Evolutionary conservation across 1,284 basidiomycete species (phyloP).

Genomic region (Ustilago sp.): DNA sequence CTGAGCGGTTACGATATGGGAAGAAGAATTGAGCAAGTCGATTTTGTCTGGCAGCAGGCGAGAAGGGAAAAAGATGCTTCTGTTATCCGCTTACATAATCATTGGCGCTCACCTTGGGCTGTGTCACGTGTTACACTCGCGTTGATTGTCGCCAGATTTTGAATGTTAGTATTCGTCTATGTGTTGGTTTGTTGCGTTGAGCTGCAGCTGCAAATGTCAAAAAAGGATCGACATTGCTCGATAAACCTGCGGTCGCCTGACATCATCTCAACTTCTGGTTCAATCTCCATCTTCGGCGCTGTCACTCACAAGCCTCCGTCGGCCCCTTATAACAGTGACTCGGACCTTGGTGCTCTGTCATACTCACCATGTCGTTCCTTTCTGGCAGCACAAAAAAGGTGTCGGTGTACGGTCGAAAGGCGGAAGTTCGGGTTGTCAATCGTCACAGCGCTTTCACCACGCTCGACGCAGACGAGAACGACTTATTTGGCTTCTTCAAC

Average conservation of each 20-base stretch:
- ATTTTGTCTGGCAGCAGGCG: neutral
- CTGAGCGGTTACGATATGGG: constrained; percentile 2
- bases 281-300: neutral
- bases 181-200: constrained; percentile 6
- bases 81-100: constrained; percentile 30
- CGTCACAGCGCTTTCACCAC: constrained; percentile 30
- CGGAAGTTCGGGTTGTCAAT: constrained; percentile 33
- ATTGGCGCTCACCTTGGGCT: neutral
- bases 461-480: constrained; percentile 38
- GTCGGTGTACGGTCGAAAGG: constrained; percentile 48
- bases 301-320: neutral
- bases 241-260: neutral
- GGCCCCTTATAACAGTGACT: no score
- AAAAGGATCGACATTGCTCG: neutral
- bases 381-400: constrained; percentile 47
- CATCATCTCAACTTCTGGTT: neutral
- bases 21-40: constrained; percentile 20
- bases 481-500: constrained; percentile 45
- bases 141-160: constrained; percentile 11
- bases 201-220: neutral
- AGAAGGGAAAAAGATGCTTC: neutral
- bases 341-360: neutral
- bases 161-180: neutral
- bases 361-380: constrained; percentile 30
- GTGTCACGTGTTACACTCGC: constrained; percentile 37